Percentiles rank a stretch among this genome's conserved stretches.
phyloP scores from a whole-genome alignment of 2,329 filamentous ascomycete genomes.

The Trichoderma cornu-damae region DNA sequence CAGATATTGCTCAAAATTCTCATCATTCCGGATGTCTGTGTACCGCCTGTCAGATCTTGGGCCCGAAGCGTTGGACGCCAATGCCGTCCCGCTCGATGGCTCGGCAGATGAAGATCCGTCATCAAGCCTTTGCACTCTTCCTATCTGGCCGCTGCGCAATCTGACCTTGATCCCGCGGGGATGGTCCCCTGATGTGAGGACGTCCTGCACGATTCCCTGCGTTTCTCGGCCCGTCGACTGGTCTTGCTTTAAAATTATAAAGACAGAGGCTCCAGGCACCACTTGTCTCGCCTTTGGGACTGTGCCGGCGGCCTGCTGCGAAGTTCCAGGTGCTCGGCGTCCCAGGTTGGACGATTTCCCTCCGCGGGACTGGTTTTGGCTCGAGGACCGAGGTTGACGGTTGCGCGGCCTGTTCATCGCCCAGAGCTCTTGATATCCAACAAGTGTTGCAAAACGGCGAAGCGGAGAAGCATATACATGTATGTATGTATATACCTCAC shows the following conservation, averaged over 20 bases:
- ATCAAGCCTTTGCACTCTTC: constrained; percentile 63
- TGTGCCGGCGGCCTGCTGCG: constrained; percentile 33
- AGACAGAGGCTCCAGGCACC: constrained; percentile 57
- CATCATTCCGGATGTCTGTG: constrained; percentile 33
- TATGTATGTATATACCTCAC: no score
- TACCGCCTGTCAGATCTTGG: constrained; percentile 31
- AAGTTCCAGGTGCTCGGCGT: constrained; percentile 27
- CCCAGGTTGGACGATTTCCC: neutral
- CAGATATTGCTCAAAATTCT: constrained; percentile 30
- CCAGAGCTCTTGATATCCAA: neutral
- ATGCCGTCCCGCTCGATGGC: constrained; percentile 9
- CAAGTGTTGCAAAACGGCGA: no score
- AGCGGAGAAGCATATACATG: no score
- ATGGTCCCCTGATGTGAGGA: constrained; percentile 69
- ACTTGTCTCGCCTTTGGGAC: constrained; percentile 51
- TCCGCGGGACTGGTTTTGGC: constrained; percentile 22
- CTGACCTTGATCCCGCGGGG: constrained; percentile 76
- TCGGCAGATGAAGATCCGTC: constrained; percentile 15
- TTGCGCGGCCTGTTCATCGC: constrained; percentile 33
- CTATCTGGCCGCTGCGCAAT: constrained; percentile 64
- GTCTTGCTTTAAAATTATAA: constrained; percentile 70
- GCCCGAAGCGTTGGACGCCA: neutral
- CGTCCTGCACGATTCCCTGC: constrained; percentile 57
- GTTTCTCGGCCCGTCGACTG: constrained; percentile 70
- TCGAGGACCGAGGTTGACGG: constrained; percentile 29